Evolutionary conservation across 2,329 filamentous ascomycete genomes (phyloP), one percentile per base, ranked within the genome.

Genomic region (Drechslerella coelobrocha): DNA sequence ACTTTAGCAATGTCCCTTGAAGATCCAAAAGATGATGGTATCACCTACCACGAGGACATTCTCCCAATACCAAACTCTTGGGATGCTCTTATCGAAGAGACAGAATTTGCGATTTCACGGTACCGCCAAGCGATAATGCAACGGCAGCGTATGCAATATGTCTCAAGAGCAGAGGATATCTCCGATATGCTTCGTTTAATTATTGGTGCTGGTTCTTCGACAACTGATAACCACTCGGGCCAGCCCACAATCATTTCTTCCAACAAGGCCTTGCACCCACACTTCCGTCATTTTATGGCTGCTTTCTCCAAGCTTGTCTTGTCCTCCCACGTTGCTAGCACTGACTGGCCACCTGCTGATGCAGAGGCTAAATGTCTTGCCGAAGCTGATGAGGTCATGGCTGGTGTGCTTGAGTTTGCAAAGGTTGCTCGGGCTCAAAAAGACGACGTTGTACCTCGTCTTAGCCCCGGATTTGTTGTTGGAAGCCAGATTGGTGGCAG

Each of bases 281-380:
- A 97, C 79, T 99, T 99, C 80, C 85, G 94, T 59, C 94, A 97
- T 78, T 97, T 97, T 88, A 99, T 99, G 94, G 97, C 94, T 47
- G 92, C 96, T 76, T 99, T 99, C 79, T 97, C 94, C n/a, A 99
- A 99, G 79, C 84, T 99, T 8, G 94, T 99, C 47, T 88, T 99
- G 52, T 99, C 94, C 1, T 97, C 94, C 12, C 94, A 99, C 78
- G 97, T 99, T 78, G 94, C 94, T 39, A 92, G 93, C 4, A 91
- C 93, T 31, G 94, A 99, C 80, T 97, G 92, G 86, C 92, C 93
- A 7, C 92, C 93, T 60, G 88, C 91, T 14, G 94, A 99, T 79
- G 95, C 93, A 0, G 90, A 93, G 72, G 89, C 94, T 60, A 99
- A 99, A 78, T 99, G 94, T 77, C 80, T 97, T 74, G 91, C 95